Base-by-base conservation (phyloP, 306 rosid genomes). In the Vigna trinervia region DNA sequence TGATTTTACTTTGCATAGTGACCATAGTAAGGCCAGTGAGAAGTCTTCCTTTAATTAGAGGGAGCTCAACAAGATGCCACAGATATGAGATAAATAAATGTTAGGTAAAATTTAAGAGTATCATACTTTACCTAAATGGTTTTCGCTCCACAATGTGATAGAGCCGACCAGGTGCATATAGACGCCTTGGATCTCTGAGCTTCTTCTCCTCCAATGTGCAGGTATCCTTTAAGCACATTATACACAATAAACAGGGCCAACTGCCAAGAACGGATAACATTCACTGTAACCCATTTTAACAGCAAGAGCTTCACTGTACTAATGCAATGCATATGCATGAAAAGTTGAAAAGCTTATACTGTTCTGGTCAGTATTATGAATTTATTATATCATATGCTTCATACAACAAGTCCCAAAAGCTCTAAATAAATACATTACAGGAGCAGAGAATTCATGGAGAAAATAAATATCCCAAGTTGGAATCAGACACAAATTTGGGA, bases 111-210 rank as follows among this genome's bases (percentile, higher is more conserved):
- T 28, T 58, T 22, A 78, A 68, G 73, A 58, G 73, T 59, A 71
- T 71, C 71, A 53, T 57, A 69, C 41, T 73, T 66, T 81, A 95
- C 99, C 97, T 95, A 85, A 92, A 90, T 72, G 97, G 97, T 82
- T 88, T 95, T 41, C 99, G 86, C 83, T 92, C 97, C 56, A 95
- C 97, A 64, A 95, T 92, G 82, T 95, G 99, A 84, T 95, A 95
- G 48, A 95, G 97, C 67, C 99, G 96, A 74, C 99, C 97, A 41
- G 97, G 97, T 53, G 97, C 99, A 53, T 95, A 92, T 45, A 92
- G 88, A 69, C 99, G 89, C 82, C 96, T 88, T 48, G 97, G 99
- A 87, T 95, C 97, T 69, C 88, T 89, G 59, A 92, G 95, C 93
- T 65, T 89, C 82, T 86, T 92, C 88, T 88, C 90, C 85, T 95